Base-by-base conservation (phyloP, 1,139 yeast species). In the Yamadazyma atlantica region DNA sequence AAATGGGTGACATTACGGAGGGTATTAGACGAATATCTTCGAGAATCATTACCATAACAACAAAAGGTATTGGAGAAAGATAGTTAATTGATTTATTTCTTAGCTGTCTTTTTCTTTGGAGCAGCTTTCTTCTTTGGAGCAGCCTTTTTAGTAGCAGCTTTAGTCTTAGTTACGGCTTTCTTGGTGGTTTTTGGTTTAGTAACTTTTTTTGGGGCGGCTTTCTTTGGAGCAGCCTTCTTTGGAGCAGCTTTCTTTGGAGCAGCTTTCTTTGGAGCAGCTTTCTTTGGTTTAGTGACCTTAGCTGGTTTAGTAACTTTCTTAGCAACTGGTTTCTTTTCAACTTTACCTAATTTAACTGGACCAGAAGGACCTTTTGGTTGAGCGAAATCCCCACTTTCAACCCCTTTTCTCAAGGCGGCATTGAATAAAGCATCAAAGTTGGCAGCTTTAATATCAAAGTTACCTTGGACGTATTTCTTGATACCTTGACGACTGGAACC, bases 341-440 rank as follows among this genome's bases (percentile, higher is more conserved):
- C 32, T 30, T 47, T 48, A 31, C 40, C 45, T 48, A 80, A 62
- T 63, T 82, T 82, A 48, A 82, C 80, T 22, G 88, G 84, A 32
- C 89, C 89, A 21, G 86, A 78, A 14, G 88, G 80, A 43, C 96
- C 96, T 70, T 87, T 88, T 58, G 96, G 96, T 65, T 86, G 96
- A 34, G 77, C 62, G 53, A 89, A 85, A 39, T 80, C 85, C 37
- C 88, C 95, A 19, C 78, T 61, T 41, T 76, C 82, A 45, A 88
- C 94, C 44, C 95, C 95, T 59, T 81, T 84, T 69, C 83, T 82
- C 55, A 88, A 71, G 26, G 96, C 92, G 36, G 76, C 56, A 62
- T 87, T 88, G 73, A 88, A 85, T 49, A 81, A 77, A 37, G 82
- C 66, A 56, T 87, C 95, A 57, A 87, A 88, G 59, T 78, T 82